phyloP scores from a whole-genome alignment of 2,329 filamentous ascomycete species.

The Dactylellina parvicollis region DNA sequence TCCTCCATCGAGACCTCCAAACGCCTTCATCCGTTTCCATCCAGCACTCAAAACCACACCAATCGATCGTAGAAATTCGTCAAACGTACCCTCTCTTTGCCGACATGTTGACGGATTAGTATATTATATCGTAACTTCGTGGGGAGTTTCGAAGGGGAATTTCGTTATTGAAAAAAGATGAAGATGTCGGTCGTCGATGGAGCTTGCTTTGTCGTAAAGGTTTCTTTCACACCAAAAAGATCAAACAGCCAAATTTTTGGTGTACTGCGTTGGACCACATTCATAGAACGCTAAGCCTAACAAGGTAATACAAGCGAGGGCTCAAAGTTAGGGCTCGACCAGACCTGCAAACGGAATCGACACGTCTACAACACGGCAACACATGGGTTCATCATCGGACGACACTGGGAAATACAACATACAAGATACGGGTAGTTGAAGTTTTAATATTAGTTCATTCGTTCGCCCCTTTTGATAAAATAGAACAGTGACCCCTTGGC shows the following conservation, averaged over 20 bases:
- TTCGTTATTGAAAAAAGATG: neutral
- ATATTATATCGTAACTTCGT: constrained; percentile 26
- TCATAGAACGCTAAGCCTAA: neutral
- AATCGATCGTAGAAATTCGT: neutral
- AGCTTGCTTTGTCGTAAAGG: neutral
- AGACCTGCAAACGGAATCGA: neutral
- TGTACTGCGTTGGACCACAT: constrained; percentile 27
- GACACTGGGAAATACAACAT: too few species aligned
- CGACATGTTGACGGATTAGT: constrained; percentile 43
- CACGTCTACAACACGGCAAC: constrained; percentile 10
- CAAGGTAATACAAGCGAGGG: constrained; percentile 38
- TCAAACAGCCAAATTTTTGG: constrained; percentile 27
- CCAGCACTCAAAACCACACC: neutral
- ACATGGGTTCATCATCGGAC: neutral
- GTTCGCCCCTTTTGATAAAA: neutral
- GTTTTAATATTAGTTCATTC: too few species aligned
- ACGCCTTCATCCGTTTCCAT: neutral
- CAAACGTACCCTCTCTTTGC: constrained; percentile 50
- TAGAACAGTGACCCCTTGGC: constrained; percentile 8
- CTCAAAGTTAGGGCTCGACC: constrained; percentile 44
- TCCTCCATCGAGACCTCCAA: neutral
- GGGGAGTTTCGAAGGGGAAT: neutral
- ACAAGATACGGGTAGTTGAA: too few species aligned
- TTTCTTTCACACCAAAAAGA: too few species aligned
- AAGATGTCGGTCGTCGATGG: constrained; percentile 19